Percentiles rank a stretch among this genome's conserved stretches.
These are phyloP conservation scores for Emmonsiellopsis sp. DNA, from an alignment of 2,329 filamentous ascomycete species.

Conservation along the genomic window DNA sequence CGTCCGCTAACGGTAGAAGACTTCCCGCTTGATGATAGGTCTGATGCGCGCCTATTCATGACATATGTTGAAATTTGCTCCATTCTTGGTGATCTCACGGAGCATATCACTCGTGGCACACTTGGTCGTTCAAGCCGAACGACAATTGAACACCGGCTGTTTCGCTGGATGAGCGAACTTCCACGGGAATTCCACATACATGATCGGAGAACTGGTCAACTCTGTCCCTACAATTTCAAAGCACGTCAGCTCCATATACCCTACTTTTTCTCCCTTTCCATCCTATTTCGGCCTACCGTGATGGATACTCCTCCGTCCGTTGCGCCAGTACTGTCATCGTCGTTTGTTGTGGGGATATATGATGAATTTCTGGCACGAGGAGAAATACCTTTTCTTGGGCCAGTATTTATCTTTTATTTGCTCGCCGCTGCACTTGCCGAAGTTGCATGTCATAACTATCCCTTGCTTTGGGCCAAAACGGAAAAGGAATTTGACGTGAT, in stretches of 20 bases:
- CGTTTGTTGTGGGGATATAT: conserved; percentile 12
- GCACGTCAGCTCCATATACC: conserved; percentile 10
- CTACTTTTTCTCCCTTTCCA: conserved; percentile 10
- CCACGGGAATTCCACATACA: conserved; percentile 8
- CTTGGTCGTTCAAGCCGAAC: conserved; percentile 16
- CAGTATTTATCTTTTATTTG: conserved; percentile 12
- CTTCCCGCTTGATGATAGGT: conserved; percentile 5
- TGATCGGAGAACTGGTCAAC: conserved; percentile 2
- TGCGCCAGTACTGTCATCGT: conserved; percentile 9
- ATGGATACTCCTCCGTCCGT: conserved; percentile 7
- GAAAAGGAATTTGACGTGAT: conserved; percentile 9
- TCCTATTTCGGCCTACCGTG: conserved; percentile 9
- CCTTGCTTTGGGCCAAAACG: conserved; percentile 4
- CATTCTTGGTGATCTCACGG: conserved; percentile 11
- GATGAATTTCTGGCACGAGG: conserved; percentile 11
- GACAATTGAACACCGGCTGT: conserved; percentile 22
- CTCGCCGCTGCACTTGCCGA: conserved; percentile 11
- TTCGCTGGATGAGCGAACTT: conserved; percentile 21
- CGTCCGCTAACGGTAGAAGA: conserved; percentile 9
- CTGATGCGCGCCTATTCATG: conserved; percentile 12
- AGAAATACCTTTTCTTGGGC: conserved; percentile 9
- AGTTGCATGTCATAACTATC: conserved; percentile 12
- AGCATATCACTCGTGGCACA: conserved; percentile 17
- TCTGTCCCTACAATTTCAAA: conserved; percentile 10
- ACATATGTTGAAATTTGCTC: conserved; percentile 12